Base-by-base conservation (phyloP, 2,329 filamentous ascomycete genomes). In the Fusarium pseudonygamai region DNA sequence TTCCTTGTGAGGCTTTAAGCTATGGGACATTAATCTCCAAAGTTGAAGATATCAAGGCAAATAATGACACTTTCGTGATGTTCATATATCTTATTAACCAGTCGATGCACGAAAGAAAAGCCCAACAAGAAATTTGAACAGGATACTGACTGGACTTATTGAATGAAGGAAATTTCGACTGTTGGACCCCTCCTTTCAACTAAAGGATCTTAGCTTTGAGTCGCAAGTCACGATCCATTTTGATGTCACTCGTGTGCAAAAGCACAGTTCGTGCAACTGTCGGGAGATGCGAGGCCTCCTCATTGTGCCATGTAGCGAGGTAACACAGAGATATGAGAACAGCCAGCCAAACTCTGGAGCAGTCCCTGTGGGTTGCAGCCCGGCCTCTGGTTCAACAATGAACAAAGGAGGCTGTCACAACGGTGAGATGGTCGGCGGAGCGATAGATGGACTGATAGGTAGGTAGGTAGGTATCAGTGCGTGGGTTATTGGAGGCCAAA, bases 231-330 rank as follows among this genome's bases (percentile, higher is more conserved):
- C 52, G 43, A 58, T 67, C 36, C 43, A 65, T 53, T 32, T 60
- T 52, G 58, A 60, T 69, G 68, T 56, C 59, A 72, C 59, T 60
- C 40, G 40, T 46, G 49, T 60, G 62, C 55, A 67, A 56, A 57
- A 72, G 36, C 22, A 42, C 40, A 55, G 53, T 52, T 67, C 34
- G 66, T 73, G 30, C 61, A 32, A 73, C 70, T 10, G n/a, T 67
- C 71, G 61, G 70, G 71, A 73, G 61, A 73, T 72, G 67, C 42
- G 63, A 74, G 67, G 49, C 49, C 62, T 55, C 67, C 67, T 60
- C 59, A 37, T 59, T 74, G 71, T 69, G 34, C 71, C 71, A 74
- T 62, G 56, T 65, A 74, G 67, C 71, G 64, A 74, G 61, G 71
- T 53, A 65, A 64, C 69, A 65, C 67, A 60, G 66, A 62, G 60